Conservation (phyloP, 2,329 filamentous ascomycete species). For the Elsinoe perseae region DNA sequence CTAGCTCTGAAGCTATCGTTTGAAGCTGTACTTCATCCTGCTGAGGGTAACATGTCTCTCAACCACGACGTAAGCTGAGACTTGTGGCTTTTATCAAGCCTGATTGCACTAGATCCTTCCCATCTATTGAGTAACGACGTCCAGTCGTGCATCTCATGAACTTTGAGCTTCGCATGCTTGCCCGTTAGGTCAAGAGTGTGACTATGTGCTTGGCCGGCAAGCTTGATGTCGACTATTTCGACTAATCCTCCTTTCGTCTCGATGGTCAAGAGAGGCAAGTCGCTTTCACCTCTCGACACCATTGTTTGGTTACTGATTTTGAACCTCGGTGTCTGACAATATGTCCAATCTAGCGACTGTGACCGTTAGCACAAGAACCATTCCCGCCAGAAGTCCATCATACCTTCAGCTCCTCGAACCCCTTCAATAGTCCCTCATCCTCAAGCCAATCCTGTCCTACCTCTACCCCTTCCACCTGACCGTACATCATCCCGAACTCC, state of each 20-base stretch:
- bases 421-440: slow-evolving; percentile 51
- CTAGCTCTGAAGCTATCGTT: background rate
- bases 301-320: slow-evolving; percentile 40
- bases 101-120: background rate
- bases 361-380: slow-evolving; percentile 13
- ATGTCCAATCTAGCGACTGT: slow-evolving; percentile 66
- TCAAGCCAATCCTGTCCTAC: slow-evolving; percentile 49
- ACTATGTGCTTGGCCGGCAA: slow-evolving; percentile 19
- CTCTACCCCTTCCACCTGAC: slow-evolving; percentile 21
- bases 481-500: slow-evolving; percentile 62
- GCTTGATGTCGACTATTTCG: background rate
- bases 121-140: background rate
- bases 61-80: background rate
- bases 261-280: background rate
- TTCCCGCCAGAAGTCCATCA: slow-evolving; percentile 32
- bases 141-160: slow-evolving; percentile 9
- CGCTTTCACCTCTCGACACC: background rate
- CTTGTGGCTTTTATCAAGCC: background rate
- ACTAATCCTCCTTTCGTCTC: background rate
- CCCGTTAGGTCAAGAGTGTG: background rate
- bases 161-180: background rate
- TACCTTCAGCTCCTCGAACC: slow-evolving; percentile 56
- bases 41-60: background rate
- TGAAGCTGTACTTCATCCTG: background rate
- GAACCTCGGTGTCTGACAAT: slow-evolving; percentile 79